phyloP scores from a whole-genome alignment of 148 eudicot genomes.

The Salicornia ramosissima region DNA sequence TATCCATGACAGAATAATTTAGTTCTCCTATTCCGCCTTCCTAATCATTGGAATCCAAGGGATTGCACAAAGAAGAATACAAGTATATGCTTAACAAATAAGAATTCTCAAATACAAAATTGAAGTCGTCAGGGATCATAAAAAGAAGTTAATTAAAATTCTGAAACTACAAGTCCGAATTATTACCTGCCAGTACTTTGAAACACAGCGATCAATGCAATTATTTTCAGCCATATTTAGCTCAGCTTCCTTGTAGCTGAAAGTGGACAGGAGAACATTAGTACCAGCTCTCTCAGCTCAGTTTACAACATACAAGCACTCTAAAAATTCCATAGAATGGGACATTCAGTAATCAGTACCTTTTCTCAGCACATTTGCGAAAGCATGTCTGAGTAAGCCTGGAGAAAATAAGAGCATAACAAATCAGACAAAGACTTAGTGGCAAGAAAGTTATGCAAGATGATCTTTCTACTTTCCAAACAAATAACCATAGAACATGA shows the following conservation, averaged over 20 bases:
- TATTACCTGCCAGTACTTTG: slow-evolving; percentile 87
- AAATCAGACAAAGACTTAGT: slow-evolving; percentile 12
- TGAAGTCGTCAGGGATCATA: not conserved
- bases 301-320: not conserved
- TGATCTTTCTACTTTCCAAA: not conserved
- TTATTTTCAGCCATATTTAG: slow-evolving; percentile 81
- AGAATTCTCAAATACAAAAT: too few relatives aligned
- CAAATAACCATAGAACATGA: not conserved
- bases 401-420: slow-evolving; percentile 24
- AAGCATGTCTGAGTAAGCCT: slow-evolving; percentile 89
- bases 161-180: not conserved
- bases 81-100: too few relatives aligned
- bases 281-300: not conserved
- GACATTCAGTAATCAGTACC: slow-evolving; percentile 32
- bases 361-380: slow-evolving; percentile 67
- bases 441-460: not conserved
- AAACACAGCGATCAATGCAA: slow-evolving; percentile 87
- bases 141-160: not conserved
- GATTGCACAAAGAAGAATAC: too few relatives aligned
- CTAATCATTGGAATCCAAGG: too few relatives aligned
- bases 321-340: not conserved
- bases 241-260: slow-evolving; percentile 83
- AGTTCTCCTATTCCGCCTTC: too few relatives aligned
- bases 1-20: too few relatives aligned
- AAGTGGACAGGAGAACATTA: slow-evolving; percentile 12